Base-by-base conservation (phyloP, 108 stramenopile genomes). In the Mayamaea pseudoterrestris region DNA sequence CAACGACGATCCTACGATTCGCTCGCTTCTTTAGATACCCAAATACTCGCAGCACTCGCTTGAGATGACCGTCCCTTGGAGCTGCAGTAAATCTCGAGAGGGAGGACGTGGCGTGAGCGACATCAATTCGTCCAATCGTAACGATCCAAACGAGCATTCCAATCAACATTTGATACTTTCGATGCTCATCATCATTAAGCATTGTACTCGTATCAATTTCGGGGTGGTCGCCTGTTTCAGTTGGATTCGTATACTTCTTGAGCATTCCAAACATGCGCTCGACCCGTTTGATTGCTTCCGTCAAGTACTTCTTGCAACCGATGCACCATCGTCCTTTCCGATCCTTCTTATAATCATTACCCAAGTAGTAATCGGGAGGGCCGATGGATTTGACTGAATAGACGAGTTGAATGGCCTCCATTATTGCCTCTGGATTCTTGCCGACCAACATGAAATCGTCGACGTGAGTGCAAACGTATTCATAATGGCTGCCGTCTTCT, bases 1-100 rank as follows among this genome's bases (percentile, higher is more conserved):
- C 6, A 27, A 57, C 28, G 1, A 4, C 3, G 8, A 69, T 55
- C 8, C 41, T 27, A 0, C 5, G 28, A 50, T 64, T 20, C 22
- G 27, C 23, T 14, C 34, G 20, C 13, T 51, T 30, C 41, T 61
- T 50, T 18, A 6, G 28, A 30, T 66, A 71, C 6, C 55, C 64
- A 27, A 41, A 71, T 32, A 71, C 58, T 0, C 48, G 50, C 26
- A 44, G 48, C 3, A 55, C 16, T 13, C 62, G 22, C 6, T 58
- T 29, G 4, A 73, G 12, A 36, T 73, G 66, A 0, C 71, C 47
- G 54, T 66, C 4, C 6, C 25, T 17, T 30, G 53, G 55, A 22
- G 47, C 55, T 1, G 34, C n/a, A 2, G 45, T 28, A 26, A 47
- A 57, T 28, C 29, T 20, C 2, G 54, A 47, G 24, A 57, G 13